Evolutionary conservation across 2,329 filamentous ascomycete genomes (phyloP), one percentile per base, ranked within the genome.

Genomic region (Cladosporium sp.): DNA sequence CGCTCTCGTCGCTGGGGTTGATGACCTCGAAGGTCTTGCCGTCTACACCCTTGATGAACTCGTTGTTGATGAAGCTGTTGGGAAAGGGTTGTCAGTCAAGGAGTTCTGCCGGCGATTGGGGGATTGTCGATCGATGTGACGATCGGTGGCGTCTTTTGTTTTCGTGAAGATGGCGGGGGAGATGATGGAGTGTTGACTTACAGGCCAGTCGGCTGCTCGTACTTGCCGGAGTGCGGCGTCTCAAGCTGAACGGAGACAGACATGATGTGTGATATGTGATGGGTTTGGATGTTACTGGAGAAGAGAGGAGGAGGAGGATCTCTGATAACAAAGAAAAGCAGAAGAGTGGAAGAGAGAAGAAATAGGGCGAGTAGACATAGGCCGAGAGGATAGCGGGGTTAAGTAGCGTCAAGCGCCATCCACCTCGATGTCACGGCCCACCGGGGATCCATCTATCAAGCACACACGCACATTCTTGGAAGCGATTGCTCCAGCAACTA

Each of bases 11-110:
- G 57, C 85, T 66, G 53, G 90, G 90, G 80, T 95, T 95, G 78
- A 93, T 85, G 70, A 90, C 86, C 73, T 95, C 89, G 66, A 95
- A 93, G 59, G 85, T 90, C 80, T 88, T 85, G 75, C 90, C 90
- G 62, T 95, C 88, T 56, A 86, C 83, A 67, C 83, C 78, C 70
- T 86, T 83, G 57, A 94, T 82, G 74, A 85, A 96, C 72, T 96
- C 86, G 71, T 92, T 91, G 80, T 93, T 91, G 80, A 95, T 93
- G 79, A 88, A 93, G 54, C 85, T 88, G 63, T n/a, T n/a, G n/a
- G n/a, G 8, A 16, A 11, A 2, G 22, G 16, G 2, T 22, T 12
- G 40, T 54, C 46, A 55, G 53, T 27, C 33, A 38, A 38, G 12
- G 18, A 38, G n/a, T 12, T 15, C 18, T 19, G 4, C 33, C 18